Conservation (phyloP, 495 filamentous ascomycete species). For the Hyphodiscus hymeniophilus region DNA sequence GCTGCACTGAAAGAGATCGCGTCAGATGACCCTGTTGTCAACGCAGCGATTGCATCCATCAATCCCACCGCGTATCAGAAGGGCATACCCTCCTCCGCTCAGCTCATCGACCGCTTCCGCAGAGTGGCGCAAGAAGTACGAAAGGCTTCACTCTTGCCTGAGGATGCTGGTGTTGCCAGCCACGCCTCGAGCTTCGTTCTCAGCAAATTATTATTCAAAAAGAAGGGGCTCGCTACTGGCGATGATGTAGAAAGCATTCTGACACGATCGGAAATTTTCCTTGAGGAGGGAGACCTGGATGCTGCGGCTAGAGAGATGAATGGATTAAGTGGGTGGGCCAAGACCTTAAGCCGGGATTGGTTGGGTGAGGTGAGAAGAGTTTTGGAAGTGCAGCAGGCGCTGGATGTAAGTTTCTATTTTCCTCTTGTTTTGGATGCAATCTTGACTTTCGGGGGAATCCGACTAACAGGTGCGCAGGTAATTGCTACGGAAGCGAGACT, state of each 20-base stretch:
- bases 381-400: conserved; percentile 88
- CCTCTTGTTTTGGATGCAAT: neutral
- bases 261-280: conserved; percentile 72
- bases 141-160: conserved; percentile 85
- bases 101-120: conserved; percentile 92
- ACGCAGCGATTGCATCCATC: conserved; percentile 88
- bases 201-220: conserved; percentile 90
- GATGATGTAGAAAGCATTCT: conserved; percentile 94
- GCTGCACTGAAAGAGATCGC: conserved; percentile 92
- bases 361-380: conserved; percentile 77
- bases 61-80: conserved; percentile 90
- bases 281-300: conserved; percentile 90
- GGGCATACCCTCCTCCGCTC: conserved; percentile 71
- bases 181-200: conserved; percentile 82
- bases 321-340: conserved; percentile 82
- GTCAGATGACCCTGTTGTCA: conserved; percentile 69
- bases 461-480: conserved; percentile 31
- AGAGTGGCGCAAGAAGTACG: conserved; percentile 88
- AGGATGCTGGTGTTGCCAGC: conserved; percentile 86
- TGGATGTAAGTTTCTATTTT: conserved; percentile 62
- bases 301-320: conserved; percentile 94
- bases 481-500: conserved; percentile 54
- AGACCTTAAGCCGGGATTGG: conserved; percentile 89
- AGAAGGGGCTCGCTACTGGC: conserved; percentile 75
- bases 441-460: neutral